Conservation (phyloP, 805 yeast genomes). For the Wickerhamomyces queroliae region DNA sequence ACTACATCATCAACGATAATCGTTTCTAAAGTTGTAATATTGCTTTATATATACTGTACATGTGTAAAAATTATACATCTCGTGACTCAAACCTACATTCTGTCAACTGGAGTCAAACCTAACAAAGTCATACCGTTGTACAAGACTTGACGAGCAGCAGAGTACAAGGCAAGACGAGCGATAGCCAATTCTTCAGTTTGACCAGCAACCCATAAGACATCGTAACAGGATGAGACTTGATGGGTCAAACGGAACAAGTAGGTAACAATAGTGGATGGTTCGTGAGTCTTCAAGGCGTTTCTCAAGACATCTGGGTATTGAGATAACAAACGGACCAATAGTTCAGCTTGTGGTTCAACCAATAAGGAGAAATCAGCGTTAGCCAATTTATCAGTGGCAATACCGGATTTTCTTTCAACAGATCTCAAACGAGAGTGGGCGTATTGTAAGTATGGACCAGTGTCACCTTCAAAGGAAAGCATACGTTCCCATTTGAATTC, state of each 20-base stretch:
- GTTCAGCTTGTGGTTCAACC: slow-evolving; percentile 64
- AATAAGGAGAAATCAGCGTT: slow-evolving; percentile 56
- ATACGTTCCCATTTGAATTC: slow-evolving; percentile 97
- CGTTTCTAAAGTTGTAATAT: too few relatives aligned
- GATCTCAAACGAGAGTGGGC: slow-evolving; percentile 97
- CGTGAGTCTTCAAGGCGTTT: slow-evolving; percentile 77
- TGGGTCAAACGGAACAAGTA: slow-evolving; percentile 90
- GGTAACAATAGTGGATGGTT: slow-evolving; percentile 92
- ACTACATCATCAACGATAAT: too few relatives aligned
- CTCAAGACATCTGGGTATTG: slow-evolving; percentile 89
- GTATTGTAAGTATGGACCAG: slow-evolving; percentile 97
- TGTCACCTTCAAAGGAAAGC: slow-evolving; percentile 98
- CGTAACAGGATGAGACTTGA: slow-evolving; percentile 93
- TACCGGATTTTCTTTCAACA: slow-evolving; percentile 78
- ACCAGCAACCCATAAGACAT: slow-evolving; percentile 94
- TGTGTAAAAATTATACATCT: too few relatives aligned
- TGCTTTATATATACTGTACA: too few relatives aligned
- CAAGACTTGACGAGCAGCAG: slow-evolving; percentile 84
- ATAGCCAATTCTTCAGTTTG: slow-evolving; percentile 80
- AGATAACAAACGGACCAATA: slow-evolving; percentile 70
- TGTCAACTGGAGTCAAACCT: slow-evolving; percentile 96
- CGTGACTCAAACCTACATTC: slow-evolving; percentile 81
- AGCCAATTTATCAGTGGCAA: slow-evolving; percentile 36
- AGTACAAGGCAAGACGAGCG: slow-evolving; percentile 89
- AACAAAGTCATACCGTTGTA: slow-evolving; percentile 84